These are phyloP conservation scores for Lagenidium sp. DNA, from an alignment of 352 stramenopile genomes.

Conservation along the genomic window DNA sequence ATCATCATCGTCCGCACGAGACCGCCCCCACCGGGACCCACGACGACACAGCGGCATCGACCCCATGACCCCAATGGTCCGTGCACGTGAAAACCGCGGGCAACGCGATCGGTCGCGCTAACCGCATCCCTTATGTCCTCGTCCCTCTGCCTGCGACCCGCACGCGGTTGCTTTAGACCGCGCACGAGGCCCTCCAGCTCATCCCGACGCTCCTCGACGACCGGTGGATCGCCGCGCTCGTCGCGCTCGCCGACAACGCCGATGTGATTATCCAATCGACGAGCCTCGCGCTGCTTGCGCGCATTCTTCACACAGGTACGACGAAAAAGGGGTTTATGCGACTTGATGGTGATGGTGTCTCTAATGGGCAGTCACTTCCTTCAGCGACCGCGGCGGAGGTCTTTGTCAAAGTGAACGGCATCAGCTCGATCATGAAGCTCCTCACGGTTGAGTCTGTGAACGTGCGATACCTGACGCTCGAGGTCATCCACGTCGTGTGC, in stretches of 20 bases:
- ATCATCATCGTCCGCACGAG: slow-evolving; percentile 7
- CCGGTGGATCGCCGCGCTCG: slow-evolving; percentile 49
- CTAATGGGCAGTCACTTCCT: too few species aligned
- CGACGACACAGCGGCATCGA: slow-evolving; percentile 3
- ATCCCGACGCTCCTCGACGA: slow-evolving; percentile 56
- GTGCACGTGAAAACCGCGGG: background rate
- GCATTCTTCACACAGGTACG: slow-evolving; percentile 34
- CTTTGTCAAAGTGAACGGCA: slow-evolving; percentile 36
- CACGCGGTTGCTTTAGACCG: slow-evolving; percentile 23
- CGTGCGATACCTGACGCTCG: slow-evolving; percentile 27
- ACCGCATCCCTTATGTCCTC: slow-evolving; percentile 2
- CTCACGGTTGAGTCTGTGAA: slow-evolving; percentile 22
- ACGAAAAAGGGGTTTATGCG: background rate
- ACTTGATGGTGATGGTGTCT: background rate
- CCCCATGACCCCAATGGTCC: slow-evolving; percentile 15
- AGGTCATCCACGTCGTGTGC: slow-evolving; percentile 47
- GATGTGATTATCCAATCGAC: slow-evolving; percentile 41
- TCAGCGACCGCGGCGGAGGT: slow-evolving; percentile 31
- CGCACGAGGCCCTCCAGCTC: slow-evolving; percentile 30
- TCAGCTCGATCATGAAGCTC: slow-evolving; percentile 35
- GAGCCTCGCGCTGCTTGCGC: slow-evolving; percentile 37
- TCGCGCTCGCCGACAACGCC: slow-evolving; percentile 38
- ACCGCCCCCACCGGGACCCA: slow-evolving; percentile 7
- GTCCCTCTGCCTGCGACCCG: too few species aligned
- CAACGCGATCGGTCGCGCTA: background rate